These are phyloP conservation scores for Colletotrichum kahawae DNA, from an alignment of 2,329 filamentous ascomycete genomes.

Conservation along the genomic window DNA sequence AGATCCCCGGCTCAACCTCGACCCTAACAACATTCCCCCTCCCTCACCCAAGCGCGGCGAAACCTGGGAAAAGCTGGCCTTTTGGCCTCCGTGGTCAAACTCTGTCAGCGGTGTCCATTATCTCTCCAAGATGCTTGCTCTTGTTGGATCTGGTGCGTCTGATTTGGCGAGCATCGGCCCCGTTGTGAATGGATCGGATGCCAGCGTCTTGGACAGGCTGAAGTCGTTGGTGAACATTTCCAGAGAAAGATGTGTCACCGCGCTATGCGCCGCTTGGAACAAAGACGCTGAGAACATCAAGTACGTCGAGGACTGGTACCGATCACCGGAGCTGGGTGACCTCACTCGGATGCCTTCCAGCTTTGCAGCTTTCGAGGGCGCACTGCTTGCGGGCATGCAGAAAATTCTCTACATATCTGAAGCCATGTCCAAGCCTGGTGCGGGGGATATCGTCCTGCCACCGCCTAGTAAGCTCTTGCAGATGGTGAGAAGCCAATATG, in stretches of 20 bases:
- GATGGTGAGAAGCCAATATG: conserved; percentile 90
- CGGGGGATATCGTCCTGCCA: conserved; percentile 79
- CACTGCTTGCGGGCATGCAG: conserved; percentile 85
- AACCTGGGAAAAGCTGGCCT: conserved; percentile 90
- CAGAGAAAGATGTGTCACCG: conserved; percentile 84
- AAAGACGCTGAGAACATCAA: conserved; percentile 93
- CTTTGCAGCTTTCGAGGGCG: conserved; percentile 85
- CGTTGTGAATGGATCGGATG: conserved; percentile 58
- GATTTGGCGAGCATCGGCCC: conserved; percentile 82
- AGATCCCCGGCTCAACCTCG: conserved; percentile 80
- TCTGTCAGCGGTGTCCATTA: conserved; percentile 92
- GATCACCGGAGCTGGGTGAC: conserved; percentile 80
- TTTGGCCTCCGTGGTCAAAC: conserved; percentile 94
- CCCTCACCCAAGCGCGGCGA: conserved; percentile 81
- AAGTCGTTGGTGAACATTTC: conserved; percentile 77
- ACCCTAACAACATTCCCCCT: conserved; percentile 76
- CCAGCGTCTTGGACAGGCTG: conserved; percentile 71
- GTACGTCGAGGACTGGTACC: conserved; percentile 91
- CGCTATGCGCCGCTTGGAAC: conserved; percentile 90
- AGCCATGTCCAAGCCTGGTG: conserved; percentile 75
- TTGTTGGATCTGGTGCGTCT: conserved; percentile 85
- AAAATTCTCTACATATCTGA: conserved; percentile 95
- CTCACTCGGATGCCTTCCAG: conserved; percentile 89
- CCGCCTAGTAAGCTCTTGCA: conserved; percentile 88
- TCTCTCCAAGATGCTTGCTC: conserved; percentile 77